Evolutionary conservation across 2,329 filamentous ascomycete genomes (phyloP), one percentile per base, ranked within the genome.

Genomic region (Epichloe gansuensis): DNA sequence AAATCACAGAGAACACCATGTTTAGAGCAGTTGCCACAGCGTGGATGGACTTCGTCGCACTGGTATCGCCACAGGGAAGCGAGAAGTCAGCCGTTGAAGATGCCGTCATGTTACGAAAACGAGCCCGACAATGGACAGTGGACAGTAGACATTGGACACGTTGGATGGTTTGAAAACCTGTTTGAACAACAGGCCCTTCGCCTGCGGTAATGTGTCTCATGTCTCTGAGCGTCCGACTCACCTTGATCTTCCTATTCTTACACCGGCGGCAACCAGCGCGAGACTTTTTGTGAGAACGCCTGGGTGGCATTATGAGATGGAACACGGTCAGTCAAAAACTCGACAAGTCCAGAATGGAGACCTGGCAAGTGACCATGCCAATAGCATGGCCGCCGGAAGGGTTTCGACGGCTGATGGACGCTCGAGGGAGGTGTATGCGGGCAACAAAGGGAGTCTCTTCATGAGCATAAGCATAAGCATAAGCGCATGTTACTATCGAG

Each of bases 231-330:
- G 9, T 31, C 9, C 28, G 35, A 52, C 62, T 48, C 67, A 83
- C 82, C 78, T 86, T 86, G 63, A 86, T 84, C 67, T 86, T 86
- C 56, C 83, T 73, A 52, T 73, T 72, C 68, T 86, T 86, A 67
- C 83, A 86, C 54, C 79, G 72, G 56, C 76, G 74, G 60, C 83
- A 86, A 46, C 83, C 83, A 50, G 81, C 77, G 58, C 83, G 76
- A 53, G 81, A 85, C 70, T 85, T 86, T 63, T 83, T 86, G 67
- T 86, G 83, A 43, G 82, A 83, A 63, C 81, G 74, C 61, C 82
- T 72, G 34, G 82, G 81, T 55, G 82, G 79, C 81, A 84, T 84
- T 23, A 56, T 65, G 49, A 54, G 47, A 53, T 58, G 54, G 61
- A 55, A 56, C 52, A 55, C 58, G 55, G 57, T 59, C 59, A 59